Evolutionary conservation across 2,329 filamentous ascomycete genomes (phyloP).

Genomic region (Diaporthe vexans): DNA sequence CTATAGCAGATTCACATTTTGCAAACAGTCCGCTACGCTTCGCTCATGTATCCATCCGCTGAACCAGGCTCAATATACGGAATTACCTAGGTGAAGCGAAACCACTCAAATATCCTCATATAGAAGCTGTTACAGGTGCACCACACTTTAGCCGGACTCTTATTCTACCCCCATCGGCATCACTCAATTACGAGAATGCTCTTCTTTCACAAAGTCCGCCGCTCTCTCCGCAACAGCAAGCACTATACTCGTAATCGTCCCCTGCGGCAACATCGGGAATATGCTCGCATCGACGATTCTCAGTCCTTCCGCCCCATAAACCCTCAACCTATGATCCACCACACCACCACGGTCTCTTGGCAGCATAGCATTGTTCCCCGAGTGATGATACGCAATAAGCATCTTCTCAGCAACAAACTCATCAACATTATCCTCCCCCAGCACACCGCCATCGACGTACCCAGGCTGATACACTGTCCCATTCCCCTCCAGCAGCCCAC

Average conservation of each 20-base stretch:
- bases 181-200: neutral
- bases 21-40: no score
- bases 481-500: constrained; percentile 43
- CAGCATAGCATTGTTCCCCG: constrained; percentile 58
- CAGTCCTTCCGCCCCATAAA: constrained; percentile 57
- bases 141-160: neutral
- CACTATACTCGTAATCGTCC: constrained; percentile 21
- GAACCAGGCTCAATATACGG: no score
- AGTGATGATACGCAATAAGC: constrained; percentile 51
- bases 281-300: constrained; percentile 58
- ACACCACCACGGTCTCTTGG: constrained; percentile 56
- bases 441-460: neutral
- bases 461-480: constrained; percentile 16
- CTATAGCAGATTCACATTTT: no score
- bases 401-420: constrained; percentile 21
- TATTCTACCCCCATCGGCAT: neutral
- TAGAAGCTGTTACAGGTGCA: no score
- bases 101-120: no score
- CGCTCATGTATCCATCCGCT: no score
- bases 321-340: constrained; percentile 54
- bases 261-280: constrained; percentile 6
- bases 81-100: no score
- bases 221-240: constrained; percentile 26
- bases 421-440: constrained; percentile 2
- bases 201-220: constrained; percentile 31